Evolutionary conservation across 345 rosid genomes (phyloP).

Genomic region (Camelina hispida): DNA sequence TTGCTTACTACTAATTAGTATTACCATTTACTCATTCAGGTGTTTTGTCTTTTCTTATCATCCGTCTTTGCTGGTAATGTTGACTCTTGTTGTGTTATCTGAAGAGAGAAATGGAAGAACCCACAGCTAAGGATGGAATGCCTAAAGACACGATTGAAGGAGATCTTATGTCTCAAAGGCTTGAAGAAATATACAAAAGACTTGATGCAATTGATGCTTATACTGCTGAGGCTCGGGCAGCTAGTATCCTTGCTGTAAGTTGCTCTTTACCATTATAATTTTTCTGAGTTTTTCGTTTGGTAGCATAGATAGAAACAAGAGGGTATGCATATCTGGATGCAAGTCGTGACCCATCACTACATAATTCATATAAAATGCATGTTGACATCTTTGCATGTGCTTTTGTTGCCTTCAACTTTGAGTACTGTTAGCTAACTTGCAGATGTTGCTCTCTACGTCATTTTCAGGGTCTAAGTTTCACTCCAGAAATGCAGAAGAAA

Average conservation of each 20-base stretch:
- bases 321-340: constrained; percentile 24
- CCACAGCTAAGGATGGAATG: constrained; percentile 52
- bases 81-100: constrained; percentile 42
- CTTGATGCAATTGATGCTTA: constrained; percentile 91
- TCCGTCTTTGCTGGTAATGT: constrained; percentile 34
- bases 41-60: constrained; percentile 18
- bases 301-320: constrained; percentile 8
- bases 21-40: constrained; percentile 11
- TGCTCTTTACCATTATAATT: not conserved
- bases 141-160: constrained; percentile 58
- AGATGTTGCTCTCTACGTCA: constrained; percentile 25
- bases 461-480: constrained; percentile 95
- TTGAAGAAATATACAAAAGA: constrained; percentile 91
- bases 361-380: constrained; percentile 8
- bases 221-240: constrained; percentile 95
- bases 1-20: constrained; percentile 16
- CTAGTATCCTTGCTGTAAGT: constrained; percentile 95
- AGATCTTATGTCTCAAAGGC: constrained; percentile 71
- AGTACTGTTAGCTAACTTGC: constrained; percentile 8
- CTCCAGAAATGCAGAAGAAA: constrained; percentile 88
- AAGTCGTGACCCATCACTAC: constrained; percentile 27
- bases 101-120: constrained; percentile 70
- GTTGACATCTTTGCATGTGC: constrained; percentile 22
- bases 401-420: constrained; percentile 27
- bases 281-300: not conserved